These are phyloP conservation scores for Geotrichum klebahnii DNA, from an alignment of 1,139 yeast species.

Conservation along the genomic window DNA sequence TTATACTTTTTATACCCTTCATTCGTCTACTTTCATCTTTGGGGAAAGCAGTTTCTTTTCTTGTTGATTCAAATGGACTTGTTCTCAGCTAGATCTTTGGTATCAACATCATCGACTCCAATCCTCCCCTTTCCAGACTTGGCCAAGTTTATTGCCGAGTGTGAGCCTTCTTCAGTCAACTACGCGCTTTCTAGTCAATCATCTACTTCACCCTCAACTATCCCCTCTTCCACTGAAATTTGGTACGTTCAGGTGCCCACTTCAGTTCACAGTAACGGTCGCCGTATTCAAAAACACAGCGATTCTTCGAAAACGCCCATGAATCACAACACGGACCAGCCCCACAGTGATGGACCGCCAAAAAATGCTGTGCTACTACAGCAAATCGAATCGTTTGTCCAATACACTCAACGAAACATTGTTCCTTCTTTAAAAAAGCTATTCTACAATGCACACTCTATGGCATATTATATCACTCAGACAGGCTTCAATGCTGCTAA, in stretches of 20 bases:
- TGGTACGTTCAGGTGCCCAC: constrained; percentile 1
- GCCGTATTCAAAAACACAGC: neutral
- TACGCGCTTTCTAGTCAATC: neutral
- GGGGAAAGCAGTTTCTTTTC: neutral
- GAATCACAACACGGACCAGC: no score
- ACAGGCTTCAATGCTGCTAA: no score
- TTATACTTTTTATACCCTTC: neutral
- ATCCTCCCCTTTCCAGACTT: constrained; percentile 3
- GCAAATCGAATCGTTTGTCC: no score
- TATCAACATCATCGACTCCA: neutral
- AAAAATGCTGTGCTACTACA: no score
- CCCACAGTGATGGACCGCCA: no score
- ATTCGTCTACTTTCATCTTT: neutral
- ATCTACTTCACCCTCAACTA: neutral
- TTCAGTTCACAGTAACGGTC: neutral
- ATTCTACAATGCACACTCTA: no score
- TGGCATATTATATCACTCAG: no score
- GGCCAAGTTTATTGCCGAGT: neutral
- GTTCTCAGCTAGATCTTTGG: neutral
- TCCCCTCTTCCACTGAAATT: neutral
- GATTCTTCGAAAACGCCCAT: neutral
- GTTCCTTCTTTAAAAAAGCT: no score
- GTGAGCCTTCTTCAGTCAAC: neutral
- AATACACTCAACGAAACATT: no score
- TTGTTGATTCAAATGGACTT: neutral